phyloP scores from a whole-genome alignment of 345 rosid species.

The Eucalyptus dawsonii region DNA sequence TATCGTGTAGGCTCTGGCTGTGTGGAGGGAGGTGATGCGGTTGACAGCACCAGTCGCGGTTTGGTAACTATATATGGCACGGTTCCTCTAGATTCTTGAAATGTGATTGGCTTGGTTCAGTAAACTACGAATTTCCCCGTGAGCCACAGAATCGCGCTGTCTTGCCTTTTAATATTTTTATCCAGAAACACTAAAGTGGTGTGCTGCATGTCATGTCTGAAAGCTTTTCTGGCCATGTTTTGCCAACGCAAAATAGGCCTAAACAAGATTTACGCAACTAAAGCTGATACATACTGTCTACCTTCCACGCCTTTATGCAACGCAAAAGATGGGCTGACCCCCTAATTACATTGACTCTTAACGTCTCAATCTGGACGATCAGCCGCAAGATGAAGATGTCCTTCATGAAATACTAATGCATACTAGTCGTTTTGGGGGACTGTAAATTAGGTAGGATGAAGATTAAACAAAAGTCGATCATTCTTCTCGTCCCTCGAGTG shows the following conservation, averaged over 20 bases:
- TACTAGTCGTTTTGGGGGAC: not conserved
- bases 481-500: not conserved
- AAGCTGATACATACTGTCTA: not conserved
- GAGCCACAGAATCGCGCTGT: not conserved
- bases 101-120: not conserved
- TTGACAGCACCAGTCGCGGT: not conserved
- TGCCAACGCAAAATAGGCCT: not conserved
- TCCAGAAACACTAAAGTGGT: not conserved
- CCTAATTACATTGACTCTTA: not conserved
- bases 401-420: not conserved
- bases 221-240: not conserved
- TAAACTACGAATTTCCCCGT: not conserved
- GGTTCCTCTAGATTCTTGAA: not conserved
- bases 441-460: not conserved
- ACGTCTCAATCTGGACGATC: not conserved
- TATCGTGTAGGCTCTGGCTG: not conserved
- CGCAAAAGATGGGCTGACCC: not conserved
- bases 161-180: not conserved
- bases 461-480: not conserved
- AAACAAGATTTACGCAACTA: not conserved
- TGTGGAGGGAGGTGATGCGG: not conserved
- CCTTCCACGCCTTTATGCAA: not conserved
- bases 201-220: not conserved
- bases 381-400: not conserved
- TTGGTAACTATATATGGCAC: not conserved